A percentile compares a stretch with the other conserved stretches of the same genome.
phyloP scores from a whole-genome alignment of 2,329 filamentous ascomycete genomes.

The Scortechinia acanthostroma region DNA sequence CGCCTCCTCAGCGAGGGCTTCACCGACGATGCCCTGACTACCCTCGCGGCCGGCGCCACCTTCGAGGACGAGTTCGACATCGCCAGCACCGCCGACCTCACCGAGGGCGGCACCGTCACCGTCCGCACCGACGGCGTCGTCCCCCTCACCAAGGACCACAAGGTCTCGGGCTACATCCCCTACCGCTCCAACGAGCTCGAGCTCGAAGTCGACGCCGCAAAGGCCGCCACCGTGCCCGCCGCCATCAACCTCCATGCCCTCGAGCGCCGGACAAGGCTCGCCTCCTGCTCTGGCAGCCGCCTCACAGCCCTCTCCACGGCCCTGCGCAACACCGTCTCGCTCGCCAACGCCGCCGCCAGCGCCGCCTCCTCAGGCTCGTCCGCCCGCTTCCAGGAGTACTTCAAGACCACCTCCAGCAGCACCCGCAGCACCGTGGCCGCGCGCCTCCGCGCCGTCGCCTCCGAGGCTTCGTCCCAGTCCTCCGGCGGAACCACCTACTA shows the following conservation, averaged over 20 bases:
- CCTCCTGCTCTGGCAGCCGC: background rate
- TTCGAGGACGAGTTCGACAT: slow-evolving; percentile 1
- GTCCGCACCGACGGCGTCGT: background rate
- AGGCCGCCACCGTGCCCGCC: background rate
- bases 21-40: background rate
- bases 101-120: background rate
- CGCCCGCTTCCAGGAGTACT: background rate
- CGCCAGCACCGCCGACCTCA: background rate
- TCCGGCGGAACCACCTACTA: background rate
- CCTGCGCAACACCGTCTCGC: background rate
- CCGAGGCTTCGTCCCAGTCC: background rate
- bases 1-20: background rate
- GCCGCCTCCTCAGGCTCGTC: background rate
- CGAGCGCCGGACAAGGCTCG: background rate
- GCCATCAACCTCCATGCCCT: too few species aligned
- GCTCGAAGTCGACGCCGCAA: background rate
- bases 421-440: background rate
- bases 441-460: background rate
- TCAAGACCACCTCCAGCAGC: background rate
- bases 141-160: background rate
- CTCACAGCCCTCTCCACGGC: background rate
- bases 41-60: background rate
- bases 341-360: background rate
- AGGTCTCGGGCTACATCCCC: background rate
- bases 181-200: background rate